Evolutionary conservation across 2,329 filamentous ascomycete species (phyloP).

Genomic region (Cordyceps farinosa): DNA sequence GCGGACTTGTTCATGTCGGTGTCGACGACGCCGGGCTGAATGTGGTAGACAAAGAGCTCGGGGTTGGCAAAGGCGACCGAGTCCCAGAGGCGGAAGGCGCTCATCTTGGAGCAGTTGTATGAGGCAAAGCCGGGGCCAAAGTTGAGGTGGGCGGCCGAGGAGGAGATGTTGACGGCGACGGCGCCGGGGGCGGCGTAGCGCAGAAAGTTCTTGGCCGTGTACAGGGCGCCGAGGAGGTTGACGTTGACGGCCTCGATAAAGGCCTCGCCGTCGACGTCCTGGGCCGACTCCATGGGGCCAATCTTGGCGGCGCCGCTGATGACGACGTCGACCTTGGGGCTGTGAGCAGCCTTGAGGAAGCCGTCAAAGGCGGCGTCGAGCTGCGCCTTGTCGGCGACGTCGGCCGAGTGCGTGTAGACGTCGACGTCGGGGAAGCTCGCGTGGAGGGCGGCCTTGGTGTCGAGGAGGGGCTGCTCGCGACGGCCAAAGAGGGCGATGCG

Average conservation of each 20-base stretch:
- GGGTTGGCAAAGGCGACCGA: conserved; percentile 39
- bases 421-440: conserved; percentile 21
- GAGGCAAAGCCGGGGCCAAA: conserved; percentile 27
- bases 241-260: conserved; percentile 28
- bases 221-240: conserved; percentile 25
- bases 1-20: conserved; percentile 25
- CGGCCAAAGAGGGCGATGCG: conserved; percentile 47
- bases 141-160: conserved; percentile 21
- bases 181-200: conserved; percentile 19
- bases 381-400: conserved; percentile 20
- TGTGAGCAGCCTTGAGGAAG: background rate
- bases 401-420: conserved; percentile 16
- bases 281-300: conserved; percentile 17
- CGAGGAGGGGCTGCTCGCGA: conserved; percentile 23
- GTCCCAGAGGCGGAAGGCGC: conserved; percentile 39
- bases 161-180: conserved; percentile 25
- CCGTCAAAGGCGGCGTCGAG: conserved; percentile 14
- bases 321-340: conserved; percentile 25
- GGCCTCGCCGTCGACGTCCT: conserved; percentile 21
- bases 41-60: conserved; percentile 34
- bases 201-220: conserved; percentile 24
- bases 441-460: conserved; percentile 24
- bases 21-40: conserved; percentile 41
- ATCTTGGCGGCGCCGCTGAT: conserved; percentile 28
- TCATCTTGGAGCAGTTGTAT: conserved; percentile 43